Evolutionary conservation across 495 filamentous ascomycete genomes (phyloP), one percentile per base, ranked within the genome.

Genomic region (Tuber aestivum): DNA sequence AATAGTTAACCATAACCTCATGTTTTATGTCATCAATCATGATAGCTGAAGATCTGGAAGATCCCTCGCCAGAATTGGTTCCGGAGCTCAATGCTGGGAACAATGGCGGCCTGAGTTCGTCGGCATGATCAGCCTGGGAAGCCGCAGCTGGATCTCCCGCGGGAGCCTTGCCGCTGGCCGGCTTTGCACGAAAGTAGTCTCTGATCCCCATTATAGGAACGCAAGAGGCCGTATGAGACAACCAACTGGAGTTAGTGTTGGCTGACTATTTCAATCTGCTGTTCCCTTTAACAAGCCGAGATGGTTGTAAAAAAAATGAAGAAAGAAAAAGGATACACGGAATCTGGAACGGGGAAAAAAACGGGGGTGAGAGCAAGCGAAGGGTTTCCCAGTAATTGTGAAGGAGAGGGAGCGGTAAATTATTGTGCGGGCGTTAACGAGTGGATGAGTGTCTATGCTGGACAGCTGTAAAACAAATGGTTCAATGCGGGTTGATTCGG

Each of bases 1-100:
- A 86, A 78, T 91, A 93, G 81, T 92, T 93, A 61, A 91, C 91
- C 92, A 94, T 94, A 74, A 94, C 90, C 81, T 93, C 91, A 82
- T 92, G 91, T 81, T 92, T 93, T 82, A 94, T 92, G 77, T 93
- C 91, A 74, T 92, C 91, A 37, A 92, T 79, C 77, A 79, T 76
- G 72, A 91, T 88, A 70, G 87, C 80, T 0, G 81, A 82, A 48
- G 77, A 79, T n/a, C 74, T 85, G 27, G 90, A 90, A 41, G 78
- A 79, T 27, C 21, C 78, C 72, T 72, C 77, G 4, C 80, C 80
- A 35, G 80, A 82, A 44, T 70, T 73, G 9, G 78, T 70, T 40
- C 69, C 77, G 44, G 78, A 38, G 21, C 76, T 73, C 74, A 77
- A 75, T 42, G 72, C 72, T n/a, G 78, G 78, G 68, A 80, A 73